phyloP scores from a whole-genome alignment of 148 eudicot genomes.

The Vaccinium myrtillus region DNA sequence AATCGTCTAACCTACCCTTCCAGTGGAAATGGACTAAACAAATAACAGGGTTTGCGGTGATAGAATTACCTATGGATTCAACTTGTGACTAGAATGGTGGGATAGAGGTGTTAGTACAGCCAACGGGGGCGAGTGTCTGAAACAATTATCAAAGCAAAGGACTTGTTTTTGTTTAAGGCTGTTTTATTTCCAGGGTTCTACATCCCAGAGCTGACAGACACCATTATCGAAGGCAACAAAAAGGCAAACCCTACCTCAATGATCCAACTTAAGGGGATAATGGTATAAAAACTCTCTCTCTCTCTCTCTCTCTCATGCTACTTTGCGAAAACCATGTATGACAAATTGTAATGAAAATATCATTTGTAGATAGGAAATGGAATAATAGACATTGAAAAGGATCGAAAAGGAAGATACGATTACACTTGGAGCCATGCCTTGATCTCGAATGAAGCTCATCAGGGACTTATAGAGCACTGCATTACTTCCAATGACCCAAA shows the following conservation, averaged over 20 bases:
- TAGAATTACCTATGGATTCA: not conserved
- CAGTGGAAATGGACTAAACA: not conserved
- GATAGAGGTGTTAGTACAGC: not conserved
- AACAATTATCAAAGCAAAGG: not conserved
- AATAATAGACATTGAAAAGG: conserved; percentile 26
- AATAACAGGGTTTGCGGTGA: not conserved
- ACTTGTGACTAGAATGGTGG: not conserved
- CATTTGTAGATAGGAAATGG: conserved; percentile 33
- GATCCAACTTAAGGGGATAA: conserved; percentile 27
- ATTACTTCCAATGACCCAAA: not conserved
- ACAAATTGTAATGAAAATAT: not conserved
- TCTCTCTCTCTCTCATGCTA: not conserved
- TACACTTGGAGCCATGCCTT: conserved; percentile 37
- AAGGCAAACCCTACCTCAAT: conserved; percentile 20
- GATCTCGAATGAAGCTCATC: conserved; percentile 33
- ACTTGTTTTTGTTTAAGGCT: not conserved
- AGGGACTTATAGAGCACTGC: conserved; percentile 23
- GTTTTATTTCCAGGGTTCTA: conserved; percentile 24
- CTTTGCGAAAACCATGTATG: not conserved
- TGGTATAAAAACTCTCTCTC: conserved; percentile 14
- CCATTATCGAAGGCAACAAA: conserved; percentile 29
- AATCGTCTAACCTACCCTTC: not conserved
- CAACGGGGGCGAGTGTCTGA: not conserved
- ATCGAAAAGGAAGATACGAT: conserved; percentile 27
- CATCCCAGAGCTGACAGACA: conserved; percentile 38